phyloP scores from a whole-genome alignment of 352 stramenopile species.

The Phytophthora crassamura region DNA sequence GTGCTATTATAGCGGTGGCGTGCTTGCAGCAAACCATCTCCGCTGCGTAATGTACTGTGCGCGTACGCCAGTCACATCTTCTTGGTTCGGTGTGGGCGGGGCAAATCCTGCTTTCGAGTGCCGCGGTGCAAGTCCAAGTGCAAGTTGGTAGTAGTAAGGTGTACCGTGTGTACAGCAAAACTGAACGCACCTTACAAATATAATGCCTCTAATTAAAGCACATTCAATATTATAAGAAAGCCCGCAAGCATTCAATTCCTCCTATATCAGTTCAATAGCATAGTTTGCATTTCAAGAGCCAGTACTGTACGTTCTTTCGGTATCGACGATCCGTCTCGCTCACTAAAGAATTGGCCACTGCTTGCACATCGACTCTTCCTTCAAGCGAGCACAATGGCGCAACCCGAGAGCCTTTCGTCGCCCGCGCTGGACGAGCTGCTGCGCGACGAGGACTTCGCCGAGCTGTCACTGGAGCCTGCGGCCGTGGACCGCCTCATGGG shows the following conservation, averaged over 20 bases:
- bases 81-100: slow-evolving; percentile 6
- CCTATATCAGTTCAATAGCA: too few species aligned
- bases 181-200: too few species aligned
- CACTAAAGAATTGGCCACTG: slow-evolving; percentile 23
- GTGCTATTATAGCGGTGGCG: not conserved
- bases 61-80: slow-evolving; percentile 7
- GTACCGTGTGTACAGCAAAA: too few species aligned
- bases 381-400: slow-evolving; percentile 5
- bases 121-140: not conserved
- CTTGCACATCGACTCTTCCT: slow-evolving; percentile 24
- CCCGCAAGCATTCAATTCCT: too few species aligned
- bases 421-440: slow-evolving; percentile 24
- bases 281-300: too few species aligned
- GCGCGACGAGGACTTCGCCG: slow-evolving; percentile 47
- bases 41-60: too few species aligned
- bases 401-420: not conserved
- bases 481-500: slow-evolving; percentile 52
- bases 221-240: too few species aligned
- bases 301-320: too few species aligned
- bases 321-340: not conserved
- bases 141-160: not conserved
- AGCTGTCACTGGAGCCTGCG: slow-evolving; percentile 41
- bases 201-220: too few species aligned
- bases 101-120: slow-evolving; percentile 4
- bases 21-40: not conserved